phyloP scores from a whole-genome alignment of 306 rosid genomes.

The Medicago arabica region DNA sequence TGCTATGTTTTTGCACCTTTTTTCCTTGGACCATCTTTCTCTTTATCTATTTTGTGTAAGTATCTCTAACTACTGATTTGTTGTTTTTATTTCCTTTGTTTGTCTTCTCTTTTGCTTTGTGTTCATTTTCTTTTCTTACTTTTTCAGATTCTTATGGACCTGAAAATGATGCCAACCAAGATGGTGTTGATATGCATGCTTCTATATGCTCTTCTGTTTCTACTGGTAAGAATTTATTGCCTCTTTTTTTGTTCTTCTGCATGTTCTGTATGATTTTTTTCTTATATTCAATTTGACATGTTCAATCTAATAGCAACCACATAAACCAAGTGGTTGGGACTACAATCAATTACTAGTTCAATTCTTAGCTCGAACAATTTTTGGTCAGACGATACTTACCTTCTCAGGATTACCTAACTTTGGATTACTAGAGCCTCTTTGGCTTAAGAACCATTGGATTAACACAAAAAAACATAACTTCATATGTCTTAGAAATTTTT shows the following conservation, averaged over 20 bases:
- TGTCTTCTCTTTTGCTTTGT: constrained; percentile 14
- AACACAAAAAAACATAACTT: background rate
- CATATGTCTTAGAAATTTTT: too few relatives aligned
- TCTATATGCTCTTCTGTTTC: constrained; percentile 67
- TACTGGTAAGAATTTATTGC: constrained; percentile 49
- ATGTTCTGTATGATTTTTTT: constrained; percentile 2
- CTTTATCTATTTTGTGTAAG: constrained; percentile 58
- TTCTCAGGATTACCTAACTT: background rate
- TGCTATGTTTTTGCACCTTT: constrained; percentile 58
- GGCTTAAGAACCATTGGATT: background rate
- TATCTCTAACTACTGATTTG: background rate
- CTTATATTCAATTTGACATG: background rate
- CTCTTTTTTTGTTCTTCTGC: background rate
- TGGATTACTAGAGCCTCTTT: background rate
- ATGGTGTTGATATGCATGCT: constrained; percentile 46
- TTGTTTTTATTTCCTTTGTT: background rate
- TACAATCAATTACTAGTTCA: background rate
- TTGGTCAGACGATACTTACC: background rate
- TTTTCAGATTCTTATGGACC: constrained; percentile 57
- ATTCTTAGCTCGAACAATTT: background rate
- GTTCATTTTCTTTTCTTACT: constrained; percentile 22
- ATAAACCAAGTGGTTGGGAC: background rate
- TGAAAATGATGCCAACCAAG: constrained; percentile 47
- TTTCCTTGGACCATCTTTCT: constrained; percentile 53
- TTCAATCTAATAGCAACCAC: background rate